Conservation (phyloP, 441 rosid genomes). For the Aquilaria agallochum region DNA sequence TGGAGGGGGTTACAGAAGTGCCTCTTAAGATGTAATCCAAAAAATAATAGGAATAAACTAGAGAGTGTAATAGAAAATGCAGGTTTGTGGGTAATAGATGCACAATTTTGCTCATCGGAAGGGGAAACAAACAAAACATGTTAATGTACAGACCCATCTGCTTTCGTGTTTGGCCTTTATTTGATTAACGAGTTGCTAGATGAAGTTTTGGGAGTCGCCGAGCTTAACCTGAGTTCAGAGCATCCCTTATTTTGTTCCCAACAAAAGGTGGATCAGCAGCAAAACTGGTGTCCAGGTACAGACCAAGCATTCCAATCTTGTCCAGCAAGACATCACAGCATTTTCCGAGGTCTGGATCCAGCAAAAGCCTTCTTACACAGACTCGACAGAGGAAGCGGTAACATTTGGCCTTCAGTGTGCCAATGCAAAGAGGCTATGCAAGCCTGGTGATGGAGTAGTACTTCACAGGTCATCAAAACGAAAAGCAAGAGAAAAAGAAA, state of each 20-base stretch:
- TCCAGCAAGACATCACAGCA: constrained; percentile 56
- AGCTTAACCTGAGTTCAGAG: constrained; percentile 6
- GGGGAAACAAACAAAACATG: constrained; percentile 1
- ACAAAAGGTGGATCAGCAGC: constrained; percentile 53
- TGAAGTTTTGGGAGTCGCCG: neutral
- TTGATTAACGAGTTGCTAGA: neutral
- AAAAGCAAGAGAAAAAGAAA: no score
- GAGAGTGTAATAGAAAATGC: no score
- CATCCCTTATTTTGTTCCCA: constrained; percentile 47
- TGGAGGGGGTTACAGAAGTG: no score
- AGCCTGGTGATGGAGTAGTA: constrained; percentile 34
- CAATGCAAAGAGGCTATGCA: constrained; percentile 37
- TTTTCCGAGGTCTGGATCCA: constrained; percentile 51
- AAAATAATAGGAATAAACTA: no score
- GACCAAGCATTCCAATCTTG: constrained; percentile 54
- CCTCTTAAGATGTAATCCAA: no score
- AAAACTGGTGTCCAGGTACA: constrained; percentile 49
- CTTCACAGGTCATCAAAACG: no score
- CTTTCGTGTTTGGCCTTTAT: no score
- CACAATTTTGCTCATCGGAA: no score
- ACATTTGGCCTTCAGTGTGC: constrained; percentile 34
- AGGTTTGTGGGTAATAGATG: no score
- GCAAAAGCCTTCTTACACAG: constrained; percentile 34
- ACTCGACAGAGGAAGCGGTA: constrained; percentile 40
- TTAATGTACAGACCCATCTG: constrained; percentile 5